Conservation (phyloP, 2,329 filamentous ascomycete species). For the Arachnomyces sp. region DNA sequence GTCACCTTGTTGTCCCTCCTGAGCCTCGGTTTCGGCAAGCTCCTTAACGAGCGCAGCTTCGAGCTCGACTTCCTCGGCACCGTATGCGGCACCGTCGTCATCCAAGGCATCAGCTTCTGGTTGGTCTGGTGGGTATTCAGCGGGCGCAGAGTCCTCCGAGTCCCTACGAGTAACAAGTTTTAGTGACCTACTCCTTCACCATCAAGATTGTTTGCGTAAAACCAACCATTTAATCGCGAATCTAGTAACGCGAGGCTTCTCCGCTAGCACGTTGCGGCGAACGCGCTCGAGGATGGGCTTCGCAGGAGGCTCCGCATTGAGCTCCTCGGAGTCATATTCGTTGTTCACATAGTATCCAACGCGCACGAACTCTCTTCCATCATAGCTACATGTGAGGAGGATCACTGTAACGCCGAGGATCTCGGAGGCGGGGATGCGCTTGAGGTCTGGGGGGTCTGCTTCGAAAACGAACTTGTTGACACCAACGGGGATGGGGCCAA, state of each 20-base stretch:
- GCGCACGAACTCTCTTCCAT: constrained; percentile 91
- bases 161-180: constrained; percentile 54
- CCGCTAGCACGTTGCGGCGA: constrained; percentile 81
- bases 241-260: constrained; percentile 94
- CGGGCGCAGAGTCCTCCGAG: constrained; percentile 89
- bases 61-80: constrained; percentile 76
- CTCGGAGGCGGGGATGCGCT: constrained; percentile 86
- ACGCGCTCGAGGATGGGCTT: constrained; percentile 92
- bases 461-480: constrained; percentile 99
- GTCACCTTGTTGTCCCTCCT: constrained; percentile 41
- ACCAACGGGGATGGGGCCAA: constrained; percentile 93
- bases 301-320: constrained; percentile 78
- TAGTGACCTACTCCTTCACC: not conserved
- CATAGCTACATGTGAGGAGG: constrained; percentile 91
- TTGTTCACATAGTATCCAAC: constrained; percentile 99
- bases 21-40: constrained; percentile 40
- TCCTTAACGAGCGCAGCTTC: constrained; percentile 53
- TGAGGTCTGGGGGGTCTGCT: constrained; percentile 83
- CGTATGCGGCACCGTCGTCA: constrained; percentile 79
- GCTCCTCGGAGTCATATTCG: constrained; percentile 88
- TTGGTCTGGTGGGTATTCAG: constrained; percentile 95
- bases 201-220: not conserved
- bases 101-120: constrained; percentile 82
- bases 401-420: constrained; percentile 96
- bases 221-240: constrained; percentile 97